Conservation (phyloP, 208 protist genomes). For the Leishmania guyanensis region DNA sequence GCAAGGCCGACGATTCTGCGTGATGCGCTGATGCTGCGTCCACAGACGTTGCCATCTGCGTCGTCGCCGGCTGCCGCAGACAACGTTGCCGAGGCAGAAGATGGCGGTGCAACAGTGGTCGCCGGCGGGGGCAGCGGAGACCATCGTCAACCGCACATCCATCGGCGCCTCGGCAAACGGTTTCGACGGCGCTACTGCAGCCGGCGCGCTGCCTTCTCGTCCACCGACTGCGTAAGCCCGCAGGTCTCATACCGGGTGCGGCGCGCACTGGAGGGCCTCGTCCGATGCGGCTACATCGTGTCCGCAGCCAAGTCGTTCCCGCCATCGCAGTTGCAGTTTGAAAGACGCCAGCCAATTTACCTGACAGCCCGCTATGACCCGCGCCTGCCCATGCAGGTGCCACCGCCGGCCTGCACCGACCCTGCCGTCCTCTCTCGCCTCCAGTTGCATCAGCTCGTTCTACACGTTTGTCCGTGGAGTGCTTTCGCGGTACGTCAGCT, state of each 20-base stretch:
- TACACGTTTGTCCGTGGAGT: slow-evolving; percentile 42
- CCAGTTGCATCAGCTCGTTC: slow-evolving; percentile 40
- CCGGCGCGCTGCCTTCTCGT: slow-evolving; percentile 16
- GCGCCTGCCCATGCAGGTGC: slow-evolving; percentile 11
- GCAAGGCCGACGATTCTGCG: background rate
- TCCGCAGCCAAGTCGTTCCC: slow-evolving; percentile 1
- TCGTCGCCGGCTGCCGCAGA: background rate
- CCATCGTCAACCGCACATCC: background rate
- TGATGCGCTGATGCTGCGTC: slow-evolving; percentile 1
- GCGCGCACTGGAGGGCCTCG: slow-evolving; percentile 52
- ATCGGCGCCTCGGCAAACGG: background rate
- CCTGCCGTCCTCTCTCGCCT: slow-evolving; percentile 26
- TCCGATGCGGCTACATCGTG: slow-evolving; percentile 45
- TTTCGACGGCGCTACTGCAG: slow-evolving; percentile 7
- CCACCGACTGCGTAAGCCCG: slow-evolving; percentile 20
- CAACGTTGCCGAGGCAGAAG: background rate
- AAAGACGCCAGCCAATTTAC: background rate
- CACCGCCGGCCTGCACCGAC: slow-evolving; percentile 19
- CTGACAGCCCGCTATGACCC: slow-evolving; percentile 46
- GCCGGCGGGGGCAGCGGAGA: background rate
- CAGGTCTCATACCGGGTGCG: slow-evolving; percentile 28
- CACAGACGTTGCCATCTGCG: background rate
- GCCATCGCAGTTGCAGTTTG: slow-evolving; percentile 3
- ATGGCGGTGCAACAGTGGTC: background rate
- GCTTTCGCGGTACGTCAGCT: slow-evolving; percentile 41